phyloP scores from a whole-genome alignment of 495 filamentous ascomycete genomes.

The Choiromyces venosus region DNA sequence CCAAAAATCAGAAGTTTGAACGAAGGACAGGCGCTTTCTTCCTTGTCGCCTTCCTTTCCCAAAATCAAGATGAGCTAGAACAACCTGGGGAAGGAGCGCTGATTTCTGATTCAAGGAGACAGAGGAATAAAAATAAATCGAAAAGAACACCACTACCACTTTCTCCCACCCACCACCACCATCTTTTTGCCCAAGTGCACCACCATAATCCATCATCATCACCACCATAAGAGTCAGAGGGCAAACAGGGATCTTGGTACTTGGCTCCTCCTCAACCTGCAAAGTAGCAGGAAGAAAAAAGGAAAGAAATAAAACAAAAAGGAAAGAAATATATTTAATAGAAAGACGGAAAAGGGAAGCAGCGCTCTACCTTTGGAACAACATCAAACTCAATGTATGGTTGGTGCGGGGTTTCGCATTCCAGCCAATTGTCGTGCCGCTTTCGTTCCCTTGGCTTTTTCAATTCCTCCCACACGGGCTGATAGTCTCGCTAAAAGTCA shows the following conservation, averaged over 20 bases:
- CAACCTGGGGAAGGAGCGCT: not conserved
- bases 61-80: constrained; percentile 1
- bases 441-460: not conserved
- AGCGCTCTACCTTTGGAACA: not conserved
- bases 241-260: not conserved
- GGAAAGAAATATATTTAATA: not conserved
- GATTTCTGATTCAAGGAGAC: not conserved
- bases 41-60: not conserved
- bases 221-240: constrained; percentile 1
- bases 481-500: not conserved
- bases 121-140: constrained; percentile 1
- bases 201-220: not conserved
- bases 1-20: not conserved
- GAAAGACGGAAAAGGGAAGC: not conserved
- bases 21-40: not conserved
- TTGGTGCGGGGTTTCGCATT: constrained; percentile 4
- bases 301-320: not conserved
- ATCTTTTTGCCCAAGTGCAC: not conserved
- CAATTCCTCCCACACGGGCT: not conserved
- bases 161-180: not conserved
- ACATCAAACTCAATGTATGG: not conserved
- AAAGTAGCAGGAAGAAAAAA: not conserved
- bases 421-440: constrained; percentile 1
- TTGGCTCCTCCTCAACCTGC: not conserved
- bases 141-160: not conserved